These are phyloP conservation scores for Elaeagnus macrophylla DNA, from an alignment of 306 rosid species.

Conservation along the genomic window DNA sequence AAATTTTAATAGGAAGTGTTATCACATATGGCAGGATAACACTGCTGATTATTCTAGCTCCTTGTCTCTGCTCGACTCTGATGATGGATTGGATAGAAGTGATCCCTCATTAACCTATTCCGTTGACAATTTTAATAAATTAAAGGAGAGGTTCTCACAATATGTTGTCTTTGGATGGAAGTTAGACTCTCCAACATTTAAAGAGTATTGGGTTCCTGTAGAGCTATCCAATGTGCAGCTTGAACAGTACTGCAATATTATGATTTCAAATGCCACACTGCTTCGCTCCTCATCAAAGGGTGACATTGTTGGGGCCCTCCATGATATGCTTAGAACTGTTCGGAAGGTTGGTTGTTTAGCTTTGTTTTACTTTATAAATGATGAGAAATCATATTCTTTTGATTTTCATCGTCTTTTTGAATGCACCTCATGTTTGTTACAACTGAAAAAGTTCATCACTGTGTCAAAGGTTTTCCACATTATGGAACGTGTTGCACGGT, in stretches of 20 bases:
- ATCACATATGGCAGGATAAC: conserved; percentile 50
- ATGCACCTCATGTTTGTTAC: too few species aligned
- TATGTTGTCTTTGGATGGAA: conserved; percentile 39
- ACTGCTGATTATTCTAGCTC: conserved; percentile 26
- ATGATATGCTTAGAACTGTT: conserved; percentile 39
- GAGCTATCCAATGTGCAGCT: conserved; percentile 68
- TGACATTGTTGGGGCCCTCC: conserved; percentile 44
- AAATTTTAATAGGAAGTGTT: conserved; percentile 19
- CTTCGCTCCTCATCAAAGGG: conserved; percentile 45
- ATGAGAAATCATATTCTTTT: too few species aligned
- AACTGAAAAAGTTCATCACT: too few species aligned
- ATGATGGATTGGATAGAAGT: conserved; percentile 13
- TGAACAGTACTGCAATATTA: conserved; percentile 73
- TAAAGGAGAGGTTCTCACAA: conserved; percentile 49
- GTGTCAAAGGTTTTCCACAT: too few species aligned
- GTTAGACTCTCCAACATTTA: conserved; percentile 46
- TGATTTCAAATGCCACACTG: conserved; percentile 49
- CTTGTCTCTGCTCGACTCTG: conserved; percentile 39
- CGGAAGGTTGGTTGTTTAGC: conserved; percentile 51
- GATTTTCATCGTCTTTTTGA: too few species aligned
- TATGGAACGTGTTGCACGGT: too few species aligned
- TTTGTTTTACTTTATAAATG: too few species aligned
- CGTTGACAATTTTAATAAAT: conserved; percentile 29
- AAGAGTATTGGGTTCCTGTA: conserved; percentile 92
- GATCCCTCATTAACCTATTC: conserved; percentile 27